A percentile compares a stretch with the other conserved stretches of the same genome.
Conservation (phyloP, 805 yeast species). For the Clavispora asparagi region DNA sequence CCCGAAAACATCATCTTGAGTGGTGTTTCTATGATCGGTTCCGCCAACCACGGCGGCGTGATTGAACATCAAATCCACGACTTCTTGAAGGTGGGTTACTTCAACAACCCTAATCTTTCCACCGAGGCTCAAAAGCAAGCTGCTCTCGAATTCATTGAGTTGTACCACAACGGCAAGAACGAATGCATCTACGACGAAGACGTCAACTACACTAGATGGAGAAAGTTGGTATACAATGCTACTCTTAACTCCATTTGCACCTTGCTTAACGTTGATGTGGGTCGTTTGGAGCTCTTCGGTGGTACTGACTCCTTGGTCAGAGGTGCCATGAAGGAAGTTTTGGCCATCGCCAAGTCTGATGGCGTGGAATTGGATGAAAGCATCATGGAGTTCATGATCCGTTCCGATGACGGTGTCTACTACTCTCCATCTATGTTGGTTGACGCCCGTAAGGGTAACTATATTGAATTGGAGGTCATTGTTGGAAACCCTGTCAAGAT, state of each 20-base stretch:
- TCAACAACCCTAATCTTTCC: constrained; percentile 26
- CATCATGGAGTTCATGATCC: constrained; percentile 17
- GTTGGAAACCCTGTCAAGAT: constrained; percentile 36
- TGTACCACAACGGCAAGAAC: constrained; percentile 44
- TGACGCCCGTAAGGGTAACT: constrained; percentile 32
- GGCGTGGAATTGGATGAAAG: constrained; percentile 17
- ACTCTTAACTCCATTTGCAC: constrained; percentile 60
- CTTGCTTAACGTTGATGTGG: constrained; percentile 54
- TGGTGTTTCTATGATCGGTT: constrained; percentile 33
- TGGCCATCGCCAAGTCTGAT: constrained; percentile 21
- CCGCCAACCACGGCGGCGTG: constrained; percentile 23
- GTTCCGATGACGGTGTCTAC: constrained; percentile 27
- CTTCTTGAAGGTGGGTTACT: constrained; percentile 22
- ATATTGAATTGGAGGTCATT: constrained; percentile 36
- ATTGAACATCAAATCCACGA: constrained; percentile 27
- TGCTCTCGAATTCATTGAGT: constrained; percentile 38
- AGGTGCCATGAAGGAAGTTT: constrained; percentile 18
- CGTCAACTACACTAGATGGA: constrained; percentile 53
- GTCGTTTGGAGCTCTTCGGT: constrained; percentile 31
- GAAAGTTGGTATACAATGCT: constrained; percentile 66
- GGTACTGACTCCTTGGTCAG: constrained; percentile 16
- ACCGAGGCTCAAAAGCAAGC: constrained; percentile 26
- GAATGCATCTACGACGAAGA: constrained; percentile 35
- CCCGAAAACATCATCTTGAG: constrained; percentile 31
- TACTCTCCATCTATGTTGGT: constrained; percentile 40